Conservation (phyloP, 352 stramenopile genomes). For the Phytophthora litchii region DNA sequence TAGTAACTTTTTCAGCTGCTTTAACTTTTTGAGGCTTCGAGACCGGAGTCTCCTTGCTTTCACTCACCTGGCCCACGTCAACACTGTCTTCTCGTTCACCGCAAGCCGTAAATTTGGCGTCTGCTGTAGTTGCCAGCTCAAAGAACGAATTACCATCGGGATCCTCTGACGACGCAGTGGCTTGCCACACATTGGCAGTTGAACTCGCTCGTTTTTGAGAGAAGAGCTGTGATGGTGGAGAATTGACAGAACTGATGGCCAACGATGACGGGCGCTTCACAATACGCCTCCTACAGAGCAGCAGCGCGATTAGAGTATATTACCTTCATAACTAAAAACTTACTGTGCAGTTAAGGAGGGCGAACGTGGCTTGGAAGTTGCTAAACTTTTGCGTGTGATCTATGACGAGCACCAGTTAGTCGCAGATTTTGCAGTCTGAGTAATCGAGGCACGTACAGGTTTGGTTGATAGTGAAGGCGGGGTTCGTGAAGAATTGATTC, state of each 20-base stretch:
- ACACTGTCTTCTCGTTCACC: not conserved
- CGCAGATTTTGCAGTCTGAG: not conserved
- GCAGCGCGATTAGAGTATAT: too few relatives aligned
- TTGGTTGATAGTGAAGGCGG: conserved; percentile 21
- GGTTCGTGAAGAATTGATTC: conserved; percentile 30
- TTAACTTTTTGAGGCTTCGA: conserved; percentile 10
- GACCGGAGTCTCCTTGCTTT: conserved; percentile 1
- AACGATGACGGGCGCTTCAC: conserved; percentile 33
- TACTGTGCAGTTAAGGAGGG: conserved; percentile 30
- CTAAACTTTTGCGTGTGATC: conserved; percentile 16
- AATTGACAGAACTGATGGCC: conserved; percentile 3
- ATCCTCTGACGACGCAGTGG: conserved; percentile 1
- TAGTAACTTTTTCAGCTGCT: conserved; percentile 7
- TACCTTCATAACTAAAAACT: not conserved
- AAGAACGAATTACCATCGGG: conserved; percentile 11
- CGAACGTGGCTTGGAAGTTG: conserved; percentile 32
- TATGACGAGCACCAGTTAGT: conserved; percentile 7
- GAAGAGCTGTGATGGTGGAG: conserved; percentile 22
- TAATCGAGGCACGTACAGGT: conserved; percentile 14
- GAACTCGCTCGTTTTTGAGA: conserved; percentile 15
- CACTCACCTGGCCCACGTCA: not conserved
- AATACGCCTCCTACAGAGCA: conserved; percentile 23
- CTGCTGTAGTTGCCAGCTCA: not conserved
- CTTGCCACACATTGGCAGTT: conserved; percentile 2
- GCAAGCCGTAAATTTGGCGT: not conserved